phyloP scores from a whole-genome alignment of 768 basidiomycete species.

The Cystobasidium tubakii region DNA sequence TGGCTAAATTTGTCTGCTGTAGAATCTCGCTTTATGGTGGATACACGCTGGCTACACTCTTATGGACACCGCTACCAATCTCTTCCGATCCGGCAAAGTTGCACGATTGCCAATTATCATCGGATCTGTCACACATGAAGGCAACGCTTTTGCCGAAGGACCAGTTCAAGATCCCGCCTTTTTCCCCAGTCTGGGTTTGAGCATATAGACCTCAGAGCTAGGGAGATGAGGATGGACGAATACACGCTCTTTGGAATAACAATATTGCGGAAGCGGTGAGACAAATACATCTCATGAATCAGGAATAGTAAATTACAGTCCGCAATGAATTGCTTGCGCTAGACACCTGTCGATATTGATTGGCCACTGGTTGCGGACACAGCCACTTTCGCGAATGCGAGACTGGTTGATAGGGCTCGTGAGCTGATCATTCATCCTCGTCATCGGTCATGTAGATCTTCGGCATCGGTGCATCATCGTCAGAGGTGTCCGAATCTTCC shows the following conservation, averaged over 20 bases:
- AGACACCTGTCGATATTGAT: no score
- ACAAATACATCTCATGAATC: no score
- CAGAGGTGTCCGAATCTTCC: neutral
- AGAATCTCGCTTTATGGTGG: conserved; percentile 5
- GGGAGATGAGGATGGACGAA: neutral
- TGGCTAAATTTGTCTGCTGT: no score
- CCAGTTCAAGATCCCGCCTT: conserved; percentile 20
- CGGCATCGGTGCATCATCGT: conserved; percentile 25
- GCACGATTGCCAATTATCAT: conserved; percentile 2
- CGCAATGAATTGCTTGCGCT: no score
- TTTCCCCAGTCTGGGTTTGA: conserved; percentile 5
- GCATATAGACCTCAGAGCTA: no score
- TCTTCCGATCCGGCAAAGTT: conserved; percentile 14
- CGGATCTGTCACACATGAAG: conserved; percentile 15
- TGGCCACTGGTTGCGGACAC: no score
- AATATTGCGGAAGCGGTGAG: no score
- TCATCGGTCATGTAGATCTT: conserved; percentile 14
- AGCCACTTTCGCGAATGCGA: no score
- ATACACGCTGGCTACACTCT: conserved; percentile 31
- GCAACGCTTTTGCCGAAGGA: neutral
- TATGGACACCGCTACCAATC: conserved; percentile 23
- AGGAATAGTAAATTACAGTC: no score
- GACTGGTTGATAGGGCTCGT: no score
- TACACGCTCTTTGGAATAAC: neutral
- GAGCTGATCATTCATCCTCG: neutral